Conservation (phyloP, 1,284 basidiomycete genomes). For the Pascua sp. region DNA sequence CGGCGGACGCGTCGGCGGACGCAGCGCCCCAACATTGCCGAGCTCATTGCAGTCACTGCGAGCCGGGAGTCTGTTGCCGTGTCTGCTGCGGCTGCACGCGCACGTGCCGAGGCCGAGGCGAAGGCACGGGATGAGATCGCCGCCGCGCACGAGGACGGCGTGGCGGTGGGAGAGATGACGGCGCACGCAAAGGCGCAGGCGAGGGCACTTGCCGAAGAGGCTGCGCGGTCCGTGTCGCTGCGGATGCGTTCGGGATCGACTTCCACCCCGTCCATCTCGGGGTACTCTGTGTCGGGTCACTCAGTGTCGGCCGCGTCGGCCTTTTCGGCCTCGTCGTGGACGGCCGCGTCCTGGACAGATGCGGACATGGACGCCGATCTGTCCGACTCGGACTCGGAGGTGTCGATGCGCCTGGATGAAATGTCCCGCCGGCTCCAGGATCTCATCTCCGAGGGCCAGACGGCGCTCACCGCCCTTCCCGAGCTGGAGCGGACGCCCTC, state of each 20-base stretch:
- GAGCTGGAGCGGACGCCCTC: no score
- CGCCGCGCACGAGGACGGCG: slow-evolving; percentile 1
- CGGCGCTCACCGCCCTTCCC: slow-evolving; percentile 6
- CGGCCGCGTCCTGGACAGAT: neutral
- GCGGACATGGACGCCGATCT: neutral
- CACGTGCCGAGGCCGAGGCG: neutral
- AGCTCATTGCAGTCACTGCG: slow-evolving; percentile 1
- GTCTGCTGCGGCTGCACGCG: neutral
- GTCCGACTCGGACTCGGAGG: slow-evolving; percentile 5
- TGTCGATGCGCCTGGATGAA: slow-evolving; percentile 8
- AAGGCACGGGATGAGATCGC: neutral
- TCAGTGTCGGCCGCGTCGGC: neutral
- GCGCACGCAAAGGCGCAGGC: no score
- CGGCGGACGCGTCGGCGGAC: slow-evolving; percentile 2
- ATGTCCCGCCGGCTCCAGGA: slow-evolving; percentile 13
- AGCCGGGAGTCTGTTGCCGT: neutral
- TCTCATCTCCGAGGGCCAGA: slow-evolving; percentile 12
- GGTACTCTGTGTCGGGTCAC: no score
- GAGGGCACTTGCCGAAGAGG: no score
- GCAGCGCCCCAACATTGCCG: slow-evolving; percentile 12
- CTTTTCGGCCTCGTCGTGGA: neutral
- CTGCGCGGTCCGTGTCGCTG: no score
- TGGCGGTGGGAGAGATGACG: neutral
- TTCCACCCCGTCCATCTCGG: no score
- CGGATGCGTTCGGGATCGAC: no score